Evolutionary conservation across 1,284 basidiomycete species (phyloP).

Genomic region (Tilletia caries): DNA sequence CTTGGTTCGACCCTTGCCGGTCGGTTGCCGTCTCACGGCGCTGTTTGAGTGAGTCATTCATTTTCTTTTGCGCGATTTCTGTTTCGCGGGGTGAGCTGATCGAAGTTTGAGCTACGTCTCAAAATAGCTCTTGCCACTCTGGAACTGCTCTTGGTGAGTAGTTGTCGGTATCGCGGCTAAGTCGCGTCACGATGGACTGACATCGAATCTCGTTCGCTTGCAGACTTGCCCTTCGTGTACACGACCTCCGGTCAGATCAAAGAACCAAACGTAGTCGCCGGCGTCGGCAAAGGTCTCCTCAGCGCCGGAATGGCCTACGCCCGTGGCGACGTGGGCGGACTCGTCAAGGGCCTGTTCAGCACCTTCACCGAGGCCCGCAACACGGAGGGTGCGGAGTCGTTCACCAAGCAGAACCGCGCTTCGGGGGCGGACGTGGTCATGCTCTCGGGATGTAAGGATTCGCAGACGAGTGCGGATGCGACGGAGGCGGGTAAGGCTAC

Average conservation of each 20-base stretch:
- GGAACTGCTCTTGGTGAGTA: slow-evolving; percentile 40
- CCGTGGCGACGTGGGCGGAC: too few relatives aligned
- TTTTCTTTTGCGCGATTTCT: too few relatives aligned
- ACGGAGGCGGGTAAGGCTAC: slow-evolving; percentile 74
- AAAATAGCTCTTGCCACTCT: slow-evolving; percentile 47
- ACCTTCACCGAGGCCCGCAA: slow-evolving; percentile 56
- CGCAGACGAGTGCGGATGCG: slow-evolving; percentile 87
- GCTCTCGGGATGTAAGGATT: slow-evolving; percentile 75
- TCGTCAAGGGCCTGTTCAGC: slow-evolving; percentile 53
- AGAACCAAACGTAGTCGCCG: slow-evolving; percentile 66
- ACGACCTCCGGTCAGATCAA: slow-evolving; percentile 89
- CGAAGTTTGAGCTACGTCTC: not conserved
- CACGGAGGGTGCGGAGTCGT: slow-evolving; percentile 64
- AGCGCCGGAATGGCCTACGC: slow-evolving; percentile 68
- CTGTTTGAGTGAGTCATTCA: slow-evolving; percentile 26
- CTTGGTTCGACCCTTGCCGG: slow-evolving; percentile 48
- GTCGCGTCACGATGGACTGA: not conserved
- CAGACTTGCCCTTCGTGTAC: slow-evolving; percentile 60
- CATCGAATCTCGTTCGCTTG: not conserved
- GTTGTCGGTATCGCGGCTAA: not conserved
- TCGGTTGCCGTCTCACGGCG: slow-evolving; percentile 45
- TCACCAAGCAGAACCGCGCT: slow-evolving; percentile 68
- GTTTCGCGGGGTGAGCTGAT: not conserved
- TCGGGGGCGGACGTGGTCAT: slow-evolving; percentile 69
- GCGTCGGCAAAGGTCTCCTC: slow-evolving; percentile 50